Evolutionary conservation across 805 yeast species (phyloP).

Genomic region (Saturnispora besseyi): DNA sequence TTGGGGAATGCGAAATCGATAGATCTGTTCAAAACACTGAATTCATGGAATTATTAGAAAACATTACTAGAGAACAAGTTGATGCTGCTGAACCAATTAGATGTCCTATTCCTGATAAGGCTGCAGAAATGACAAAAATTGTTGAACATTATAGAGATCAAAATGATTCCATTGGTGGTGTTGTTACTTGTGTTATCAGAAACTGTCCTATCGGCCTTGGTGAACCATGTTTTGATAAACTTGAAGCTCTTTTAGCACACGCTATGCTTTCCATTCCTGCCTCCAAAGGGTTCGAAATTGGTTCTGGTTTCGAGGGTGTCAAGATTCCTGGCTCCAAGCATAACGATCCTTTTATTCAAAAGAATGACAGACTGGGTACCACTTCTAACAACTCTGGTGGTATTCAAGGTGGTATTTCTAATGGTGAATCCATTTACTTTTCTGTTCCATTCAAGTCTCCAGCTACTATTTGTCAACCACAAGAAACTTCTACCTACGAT

Average conservation of each 20-base stretch:
- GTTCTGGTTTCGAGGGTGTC: slow-evolving; percentile 91
- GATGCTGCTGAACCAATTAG: slow-evolving; percentile 86
- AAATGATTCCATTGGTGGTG: slow-evolving; percentile 94
- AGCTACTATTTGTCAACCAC: slow-evolving; percentile 93
- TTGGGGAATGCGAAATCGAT: slow-evolving; percentile 72
- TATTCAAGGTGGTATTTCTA: slow-evolving; percentile 95
- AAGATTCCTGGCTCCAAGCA: slow-evolving; percentile 87
- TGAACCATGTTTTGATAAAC: slow-evolving; percentile 94
- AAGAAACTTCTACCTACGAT: slow-evolving; percentile 78
- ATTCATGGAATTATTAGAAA: slow-evolving; percentile 59
- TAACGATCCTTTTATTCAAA: slow-evolving; percentile 76
- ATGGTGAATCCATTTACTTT: slow-evolving; percentile 92
- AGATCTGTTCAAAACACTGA: slow-evolving; percentile 57
- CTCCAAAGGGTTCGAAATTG: slow-evolving; percentile 95
- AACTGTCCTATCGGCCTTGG: slow-evolving; percentile 95
- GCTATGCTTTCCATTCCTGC: slow-evolving; percentile 98
- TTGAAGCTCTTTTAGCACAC: slow-evolving; percentile 92
- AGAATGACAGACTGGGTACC: slow-evolving; percentile 63
- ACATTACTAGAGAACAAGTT: slow-evolving; percentile 79
- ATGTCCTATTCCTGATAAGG: slow-evolving; percentile 73
- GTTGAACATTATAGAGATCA: slow-evolving; percentile 81
- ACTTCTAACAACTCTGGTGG: slow-evolving; percentile 92
- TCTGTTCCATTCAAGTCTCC: slow-evolving; percentile 97
- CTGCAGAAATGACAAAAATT: slow-evolving; percentile 73
- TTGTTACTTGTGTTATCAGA: slow-evolving; percentile 93